phyloP scores from a whole-genome alignment of 768 basidiomycete species.

The Imleria badia region DNA sequence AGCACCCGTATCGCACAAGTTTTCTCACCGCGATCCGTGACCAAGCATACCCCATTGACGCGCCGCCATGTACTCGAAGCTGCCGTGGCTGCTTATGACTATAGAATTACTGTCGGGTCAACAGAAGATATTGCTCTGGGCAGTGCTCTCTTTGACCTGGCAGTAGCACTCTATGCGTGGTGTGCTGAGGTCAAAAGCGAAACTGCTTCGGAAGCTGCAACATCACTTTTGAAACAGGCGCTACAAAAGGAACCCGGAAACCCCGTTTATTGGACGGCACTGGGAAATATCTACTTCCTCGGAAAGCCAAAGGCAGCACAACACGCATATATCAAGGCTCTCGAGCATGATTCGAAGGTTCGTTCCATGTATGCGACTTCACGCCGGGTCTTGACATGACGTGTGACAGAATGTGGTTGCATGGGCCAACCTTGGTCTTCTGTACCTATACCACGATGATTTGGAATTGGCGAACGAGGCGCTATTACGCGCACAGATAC shows the following conservation, averaged over 20 bases:
- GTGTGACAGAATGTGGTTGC: constrained; percentile 57
- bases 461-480: constrained; percentile 81
- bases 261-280: constrained; percentile 75
- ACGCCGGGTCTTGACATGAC: background rate
- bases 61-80: constrained; percentile 45
- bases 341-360: constrained; percentile 86
- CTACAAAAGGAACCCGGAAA: constrained; percentile 71
- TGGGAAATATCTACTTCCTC: constrained; percentile 72
- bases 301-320: constrained; percentile 74
- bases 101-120: constrained; percentile 56
- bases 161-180: constrained; percentile 57
- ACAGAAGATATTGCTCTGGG: constrained; percentile 49
- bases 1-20: constrained; percentile 44
- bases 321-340: constrained; percentile 86
- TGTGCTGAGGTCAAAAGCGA: constrained; percentile 32
- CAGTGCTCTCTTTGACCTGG: constrained; percentile 75
- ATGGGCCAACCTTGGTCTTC: constrained; percentile 87
- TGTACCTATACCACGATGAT: constrained; percentile 82
- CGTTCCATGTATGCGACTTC: constrained; percentile 11
- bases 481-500: constrained; percentile 81
- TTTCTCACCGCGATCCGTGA: constrained; percentile 34
- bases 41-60: constrained; percentile 24
- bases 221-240: constrained; percentile 64
- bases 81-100: constrained; percentile 59
- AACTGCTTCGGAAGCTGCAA: constrained; percentile 41